Conservation (phyloP, 2,329 filamentous ascomycete genomes). For the Hymenoscyphus scutula region DNA sequence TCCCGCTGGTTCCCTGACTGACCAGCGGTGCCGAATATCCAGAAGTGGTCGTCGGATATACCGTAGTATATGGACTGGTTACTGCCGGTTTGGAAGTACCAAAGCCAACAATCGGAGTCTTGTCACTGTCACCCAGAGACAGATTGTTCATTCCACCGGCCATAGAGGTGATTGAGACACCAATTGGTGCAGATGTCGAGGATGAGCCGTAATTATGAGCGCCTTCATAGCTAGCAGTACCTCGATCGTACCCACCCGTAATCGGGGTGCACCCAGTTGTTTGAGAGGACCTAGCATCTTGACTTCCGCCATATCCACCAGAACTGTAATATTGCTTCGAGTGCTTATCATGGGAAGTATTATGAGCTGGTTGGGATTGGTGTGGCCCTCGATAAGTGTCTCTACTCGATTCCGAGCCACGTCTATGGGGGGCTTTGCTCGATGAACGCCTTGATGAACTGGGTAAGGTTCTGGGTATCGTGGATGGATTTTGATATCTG, state of each 20-base stretch:
- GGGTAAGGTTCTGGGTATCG: neutral
- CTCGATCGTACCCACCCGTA: neutral
- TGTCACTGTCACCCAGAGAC: neutral
- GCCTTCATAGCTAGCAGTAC: neutral
- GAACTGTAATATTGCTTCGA: constrained; percentile 6
- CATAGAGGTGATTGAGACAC: neutral
- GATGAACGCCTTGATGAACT: constrained; percentile 6
- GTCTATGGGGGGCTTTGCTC: constrained; percentile 5
- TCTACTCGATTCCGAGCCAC: constrained; percentile 1
- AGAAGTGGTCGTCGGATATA: neutral
- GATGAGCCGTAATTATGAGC: neutral
- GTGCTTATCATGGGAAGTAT: neutral
- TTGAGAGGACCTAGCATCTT: neutral
- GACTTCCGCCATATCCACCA: constrained; percentile 5
- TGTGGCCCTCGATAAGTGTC: neutral
- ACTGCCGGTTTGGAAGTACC: neutral
- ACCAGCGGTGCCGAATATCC: neutral
- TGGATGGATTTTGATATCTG: constrained; percentile 2
- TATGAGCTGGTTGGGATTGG: neutral
- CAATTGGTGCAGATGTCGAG: neutral
- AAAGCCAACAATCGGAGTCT: neutral
- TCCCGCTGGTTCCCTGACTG: neutral
- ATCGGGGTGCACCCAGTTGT: neutral
- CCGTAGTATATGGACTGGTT: neutral
- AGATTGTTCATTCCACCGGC: neutral